These are phyloP conservation scores for Lasiodiplodia sp. DNA, from an alignment of 2,329 filamentous ascomycete genomes.

Conservation along the genomic window DNA sequence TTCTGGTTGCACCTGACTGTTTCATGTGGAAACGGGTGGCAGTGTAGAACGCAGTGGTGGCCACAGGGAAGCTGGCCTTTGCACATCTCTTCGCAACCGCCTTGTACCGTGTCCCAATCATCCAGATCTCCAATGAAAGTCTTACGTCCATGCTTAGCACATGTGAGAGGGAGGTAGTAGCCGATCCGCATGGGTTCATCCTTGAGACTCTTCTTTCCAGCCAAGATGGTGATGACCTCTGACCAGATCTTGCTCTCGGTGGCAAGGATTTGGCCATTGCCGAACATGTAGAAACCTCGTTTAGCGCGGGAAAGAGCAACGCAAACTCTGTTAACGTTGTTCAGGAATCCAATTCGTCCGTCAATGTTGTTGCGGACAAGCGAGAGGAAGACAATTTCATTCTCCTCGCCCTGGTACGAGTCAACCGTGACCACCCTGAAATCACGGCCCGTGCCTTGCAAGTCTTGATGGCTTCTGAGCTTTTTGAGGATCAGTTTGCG, in stretches of 20 bases:
- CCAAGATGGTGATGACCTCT: constrained; percentile 58
- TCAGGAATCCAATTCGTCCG: constrained; percentile 74
- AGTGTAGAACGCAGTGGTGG: constrained; percentile 43
- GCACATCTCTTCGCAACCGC: constrained; percentile 23
- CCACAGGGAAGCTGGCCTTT: constrained; percentile 39
- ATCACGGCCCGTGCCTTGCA: constrained; percentile 45
- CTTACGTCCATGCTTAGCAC: constrained; percentile 63
- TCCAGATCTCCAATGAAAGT: constrained; percentile 54
- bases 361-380: constrained; percentile 73
- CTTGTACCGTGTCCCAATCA: constrained; percentile 24
- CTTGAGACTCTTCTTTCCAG: constrained; percentile 41
- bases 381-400: constrained; percentile 81
- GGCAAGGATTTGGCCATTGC: constrained; percentile 68
- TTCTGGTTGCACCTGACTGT: constrained; percentile 8
- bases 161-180: constrained; percentile 67
- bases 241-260: constrained; percentile 59
- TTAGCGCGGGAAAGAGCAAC: constrained; percentile 74
- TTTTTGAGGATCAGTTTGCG: constrained; percentile 67
- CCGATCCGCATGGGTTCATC: constrained; percentile 49
- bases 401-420: constrained; percentile 90
- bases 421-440: constrained; percentile 81
- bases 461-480: constrained; percentile 53
- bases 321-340: constrained; percentile 68
- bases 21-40: constrained; percentile 38
- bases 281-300: constrained; percentile 84